Evolutionary conservation across 2,329 filamentous ascomycete genomes (phyloP).

Genomic region (Biscogniauxia marginata): DNA sequence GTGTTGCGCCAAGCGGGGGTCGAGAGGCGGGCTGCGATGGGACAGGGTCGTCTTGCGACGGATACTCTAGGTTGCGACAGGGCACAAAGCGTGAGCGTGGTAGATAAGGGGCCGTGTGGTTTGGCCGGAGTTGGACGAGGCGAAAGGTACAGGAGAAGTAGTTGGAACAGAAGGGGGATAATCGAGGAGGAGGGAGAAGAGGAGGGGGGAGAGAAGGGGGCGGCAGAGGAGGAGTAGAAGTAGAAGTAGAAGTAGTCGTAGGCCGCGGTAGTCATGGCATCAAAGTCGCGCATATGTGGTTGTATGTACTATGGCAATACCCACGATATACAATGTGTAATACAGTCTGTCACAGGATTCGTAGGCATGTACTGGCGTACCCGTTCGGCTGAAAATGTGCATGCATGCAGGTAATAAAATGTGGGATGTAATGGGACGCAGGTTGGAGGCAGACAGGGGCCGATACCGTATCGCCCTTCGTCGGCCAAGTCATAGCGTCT

Average conservation of each 20-base stretch:
- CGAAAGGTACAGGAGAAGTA: not conserved
- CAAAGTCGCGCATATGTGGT: not conserved
- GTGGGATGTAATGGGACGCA: not conserved
- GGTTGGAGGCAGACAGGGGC: not conserved
- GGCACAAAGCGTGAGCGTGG: not conserved
- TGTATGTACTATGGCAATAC: not conserved
- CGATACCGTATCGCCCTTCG: not conserved
- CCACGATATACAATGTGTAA: not conserved
- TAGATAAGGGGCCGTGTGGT: not conserved
- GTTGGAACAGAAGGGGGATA: not conserved
- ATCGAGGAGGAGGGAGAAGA: not conserved
- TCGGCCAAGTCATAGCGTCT: not conserved
- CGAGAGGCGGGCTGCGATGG: slow-evolving; percentile 5
- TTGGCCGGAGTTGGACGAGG: not conserved
- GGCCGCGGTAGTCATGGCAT: not conserved
- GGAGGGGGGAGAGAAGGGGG: not conserved
- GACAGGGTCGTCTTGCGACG: not conserved
- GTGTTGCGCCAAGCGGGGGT: slow-evolving; percentile 13
- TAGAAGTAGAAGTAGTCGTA: not conserved
- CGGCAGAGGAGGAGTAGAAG: not conserved
- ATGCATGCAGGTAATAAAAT: not conserved
- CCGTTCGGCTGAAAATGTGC: not conserved
- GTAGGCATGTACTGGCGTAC: not conserved
- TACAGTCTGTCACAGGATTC: not conserved
- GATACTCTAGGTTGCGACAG: not conserved